Base-by-base conservation (phyloP, 164 flowering plant genomes). In the Piper betle region DNA sequence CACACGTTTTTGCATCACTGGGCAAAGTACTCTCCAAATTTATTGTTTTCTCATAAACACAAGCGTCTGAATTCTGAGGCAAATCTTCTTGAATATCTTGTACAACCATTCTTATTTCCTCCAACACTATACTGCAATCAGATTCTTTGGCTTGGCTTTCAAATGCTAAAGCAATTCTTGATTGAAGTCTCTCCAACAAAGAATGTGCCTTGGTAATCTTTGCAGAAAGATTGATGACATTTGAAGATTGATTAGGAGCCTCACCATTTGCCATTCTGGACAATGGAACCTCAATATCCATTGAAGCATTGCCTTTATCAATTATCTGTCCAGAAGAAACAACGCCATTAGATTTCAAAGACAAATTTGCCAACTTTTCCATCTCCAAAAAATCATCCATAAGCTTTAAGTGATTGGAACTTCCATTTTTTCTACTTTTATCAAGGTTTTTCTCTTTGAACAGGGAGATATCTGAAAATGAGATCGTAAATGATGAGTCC, bases 311-410 rank as follows among this genome's bases (percentile, higher is more conserved):
- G 15, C 39, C 58, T 38, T 55, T 55, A 55, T 19, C 58, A 33
- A 55, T 33, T 38, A 55, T 25, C 50, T 46, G 50, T 2, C 3
- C 15, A 46, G 50, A 9, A 42, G 76, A 69, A 66, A 64, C 56
- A 13, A 72, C 65, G 40, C 75, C 81, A 73, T 81, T 78, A 52
- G 85, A 74, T 33, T 80, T 80, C 40, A 74, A 68, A 37, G 92
- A 70, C 40, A 69, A 68, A 67, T 83, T 68, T 19, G 97, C 99
- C 68, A 94, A 76, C 71, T 81, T 94, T 78, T 94, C 99, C 97
- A 94, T 91, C 80, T 94, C 99, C 43, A 91, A 74, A 72, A 94
- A 94, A 71, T 93, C 99, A 75, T 88, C 95, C 96, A 94, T 94
- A 59, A 91, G 84, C 61, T 83, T 88, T 78, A 85, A 62, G 55